Evolutionary conservation across 495 filamentous ascomycete genomes (phyloP).

Genomic region (Durotheca rogersii): DNA sequence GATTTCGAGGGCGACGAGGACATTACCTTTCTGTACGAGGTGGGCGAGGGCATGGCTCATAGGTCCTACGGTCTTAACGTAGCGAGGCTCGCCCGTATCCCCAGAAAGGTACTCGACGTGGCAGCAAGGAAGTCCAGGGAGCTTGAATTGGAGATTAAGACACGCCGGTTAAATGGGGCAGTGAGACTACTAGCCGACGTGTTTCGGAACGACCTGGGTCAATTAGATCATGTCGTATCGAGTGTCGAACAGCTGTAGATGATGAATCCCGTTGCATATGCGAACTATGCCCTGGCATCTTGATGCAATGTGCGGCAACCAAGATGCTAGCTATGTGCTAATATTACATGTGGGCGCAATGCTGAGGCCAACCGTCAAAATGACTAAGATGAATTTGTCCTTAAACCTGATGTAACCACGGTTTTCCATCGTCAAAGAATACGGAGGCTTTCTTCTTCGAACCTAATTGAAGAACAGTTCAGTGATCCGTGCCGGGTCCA

Average conservation of each 20-base stretch:
- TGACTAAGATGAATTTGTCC: slow-evolving; percentile 7
- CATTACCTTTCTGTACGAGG: slow-evolving; percentile 81
- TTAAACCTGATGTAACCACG: slow-evolving; percentile 3
- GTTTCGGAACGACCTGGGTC: slow-evolving; percentile 35
- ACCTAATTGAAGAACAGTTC: neutral
- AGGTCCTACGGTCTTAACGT: slow-evolving; percentile 94
- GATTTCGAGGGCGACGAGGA: slow-evolving; percentile 48
- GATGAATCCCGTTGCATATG: neutral
- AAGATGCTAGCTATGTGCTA: slow-evolving; percentile 16
- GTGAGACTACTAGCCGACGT: slow-evolving; percentile 49
- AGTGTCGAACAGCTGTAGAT: slow-evolving; percentile 51
- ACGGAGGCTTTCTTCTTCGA: neutral
- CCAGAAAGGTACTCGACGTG: slow-evolving; percentile 69
- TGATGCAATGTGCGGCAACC: neutral
- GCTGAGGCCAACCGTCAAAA: slow-evolving; percentile 4
- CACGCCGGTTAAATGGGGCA: slow-evolving; percentile 53
- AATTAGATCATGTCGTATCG: slow-evolving; percentile 48
- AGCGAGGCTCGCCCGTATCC: slow-evolving; percentile 80
- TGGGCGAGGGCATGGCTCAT: slow-evolving; percentile 86
- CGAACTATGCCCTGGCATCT: neutral
- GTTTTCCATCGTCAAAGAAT: slow-evolving; percentile 2
- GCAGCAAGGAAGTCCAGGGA: slow-evolving; percentile 77
- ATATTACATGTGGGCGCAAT: slow-evolving; percentile 12
- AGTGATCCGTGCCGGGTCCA: neutral
- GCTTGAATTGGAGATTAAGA: slow-evolving; percentile 72